Conservation (phyloP, 139 green algal species). For the Tetradesmus obliquus region DNA sequence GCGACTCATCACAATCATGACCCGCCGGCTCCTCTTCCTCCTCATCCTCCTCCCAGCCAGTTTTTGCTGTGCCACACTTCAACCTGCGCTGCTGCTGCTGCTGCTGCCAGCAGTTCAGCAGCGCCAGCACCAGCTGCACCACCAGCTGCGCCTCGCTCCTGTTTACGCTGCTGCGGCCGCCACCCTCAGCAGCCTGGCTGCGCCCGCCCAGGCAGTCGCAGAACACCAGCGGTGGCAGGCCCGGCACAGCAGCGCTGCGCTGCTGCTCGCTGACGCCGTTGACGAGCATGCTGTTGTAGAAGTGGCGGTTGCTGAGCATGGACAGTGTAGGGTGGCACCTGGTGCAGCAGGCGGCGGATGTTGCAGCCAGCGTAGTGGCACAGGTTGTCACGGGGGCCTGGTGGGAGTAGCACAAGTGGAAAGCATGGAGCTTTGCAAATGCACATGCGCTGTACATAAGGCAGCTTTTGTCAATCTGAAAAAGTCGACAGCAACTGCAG, state of each 20-base stretch:
- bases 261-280: slow-evolving; percentile 69
- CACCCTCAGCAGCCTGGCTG: slow-evolving; percentile 11
- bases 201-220: slow-evolving; percentile 36
- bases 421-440: too few relatives aligned
- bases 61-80: not conserved
- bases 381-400: not conserved
- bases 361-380: not conserved
- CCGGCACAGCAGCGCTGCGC: slow-evolving; percentile 65
- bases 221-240: slow-evolving; percentile 62
- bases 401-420: too few relatives aligned
- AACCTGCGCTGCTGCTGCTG: not conserved
- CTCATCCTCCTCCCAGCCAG: not conserved
- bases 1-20: not conserved
- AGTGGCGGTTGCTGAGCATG: slow-evolving; percentile 76
- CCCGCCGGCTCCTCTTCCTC: not conserved
- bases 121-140: slow-evolving; percentile 46
- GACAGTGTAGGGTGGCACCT: slow-evolving; percentile 85
- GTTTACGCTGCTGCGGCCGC: slow-evolving; percentile 69
- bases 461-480: too few relatives aligned
- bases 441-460: too few relatives aligned
- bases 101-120: slow-evolving; percentile 44
- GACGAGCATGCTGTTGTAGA: slow-evolving; percentile 80
- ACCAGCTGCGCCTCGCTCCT: slow-evolving; percentile 64
- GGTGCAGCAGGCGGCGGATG: slow-evolving; percentile 10
- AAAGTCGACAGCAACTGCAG: not conserved